Evolutionary conservation across 2,329 filamentous ascomycete species (phyloP).

Genomic region (Chaetoscypha palmicola): DNA sequence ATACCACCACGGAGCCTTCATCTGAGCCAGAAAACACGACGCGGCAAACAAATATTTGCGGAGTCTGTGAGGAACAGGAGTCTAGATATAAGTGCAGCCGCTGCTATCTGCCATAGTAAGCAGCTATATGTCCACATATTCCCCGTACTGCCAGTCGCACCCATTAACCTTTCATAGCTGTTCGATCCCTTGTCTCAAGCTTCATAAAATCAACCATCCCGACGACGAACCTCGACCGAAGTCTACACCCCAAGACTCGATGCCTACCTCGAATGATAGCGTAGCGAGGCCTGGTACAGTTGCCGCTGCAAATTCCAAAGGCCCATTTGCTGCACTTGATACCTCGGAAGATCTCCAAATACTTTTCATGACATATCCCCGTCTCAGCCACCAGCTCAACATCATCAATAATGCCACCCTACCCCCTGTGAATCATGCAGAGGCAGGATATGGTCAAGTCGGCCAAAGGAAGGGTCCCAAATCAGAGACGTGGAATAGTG

Average conservation of each 20-base stretch:
- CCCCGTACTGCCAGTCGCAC: neutral
- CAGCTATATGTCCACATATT: conserved; percentile 30
- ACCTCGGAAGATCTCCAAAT: conserved; percentile 41
- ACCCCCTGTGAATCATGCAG: conserved; percentile 33
- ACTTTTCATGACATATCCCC: conserved; percentile 48
- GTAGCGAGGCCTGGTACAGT: conserved; percentile 19
- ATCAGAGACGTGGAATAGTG: conserved; percentile 43
- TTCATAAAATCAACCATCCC: conserved; percentile 37
- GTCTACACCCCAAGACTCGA: conserved; percentile 8
- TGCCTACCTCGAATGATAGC: conserved; percentile 9
- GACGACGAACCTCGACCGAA: conserved; percentile 13
- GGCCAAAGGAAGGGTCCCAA: conserved; percentile 3
- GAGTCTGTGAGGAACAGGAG: conserved; percentile 44
- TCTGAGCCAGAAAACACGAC: neutral
- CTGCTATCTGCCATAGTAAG: conserved; percentile 52
- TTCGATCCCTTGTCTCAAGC: conserved; percentile 50
- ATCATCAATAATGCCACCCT: conserved; percentile 45
- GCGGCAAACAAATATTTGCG: conserved; percentile 38
- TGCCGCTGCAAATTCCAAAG: conserved; percentile 20
- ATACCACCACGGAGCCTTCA: neutral
- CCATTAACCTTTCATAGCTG: conserved; percentile 38
- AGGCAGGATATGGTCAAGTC: conserved; percentile 1
- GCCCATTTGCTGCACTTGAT: conserved; percentile 48
- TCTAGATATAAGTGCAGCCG: conserved; percentile 58
- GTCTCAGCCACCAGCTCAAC: conserved; percentile 40